Base-by-base conservation (phyloP, 495 filamentous ascomycete genomes). In the Penicillium ucsense region DNA sequence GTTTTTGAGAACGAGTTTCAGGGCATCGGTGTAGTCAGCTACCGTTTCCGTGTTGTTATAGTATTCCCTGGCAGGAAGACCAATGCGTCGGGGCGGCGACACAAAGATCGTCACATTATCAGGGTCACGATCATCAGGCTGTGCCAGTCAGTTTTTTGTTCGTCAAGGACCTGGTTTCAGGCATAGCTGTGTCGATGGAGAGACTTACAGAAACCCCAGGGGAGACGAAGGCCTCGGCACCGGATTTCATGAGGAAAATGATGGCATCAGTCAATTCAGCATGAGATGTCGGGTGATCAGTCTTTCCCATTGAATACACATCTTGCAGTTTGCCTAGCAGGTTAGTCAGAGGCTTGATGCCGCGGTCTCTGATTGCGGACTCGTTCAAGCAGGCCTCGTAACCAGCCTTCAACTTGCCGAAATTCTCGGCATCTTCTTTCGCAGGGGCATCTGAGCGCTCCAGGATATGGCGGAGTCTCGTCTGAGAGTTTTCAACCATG, bases 321-420 rank as follows among this genome's bases (percentile, higher is more conserved):
- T 67, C 63, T 30, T 74, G 69, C n/a, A 87, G 59, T 6, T 74
- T 57, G 8, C 62, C 50, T 28, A 89, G 47, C 12, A 81, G 54
- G 11, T 73, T 54, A 30, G 67, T 55, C 40, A 82, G 55, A 3
- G 83, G 83, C 46, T 63, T 54, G 38, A 72, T 64, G 28, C 82
- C 84, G 11, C 67, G 56, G 43, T 78, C 59, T 44, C 71, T 70
- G 45, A 84, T 70, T 10, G 62, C 59, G 4, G 65, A 54, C 54
- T 80, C 76, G 57, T 86, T 72, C 61, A 84, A 69, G 61, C 84
- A 89, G 42, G 84, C 76, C 53, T 76, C 61, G 43, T 86, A 88
- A 29, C 72, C 75, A 40, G 68, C 59, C 50, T 82, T 77, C 47
- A 88, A 53, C 66, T 83, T 85, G 40, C 79, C 56, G 57, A 86